Base-by-base conservation (phyloP, 2,329 filamentous ascomycete genomes). In the Exutisphaerella laricina region DNA sequence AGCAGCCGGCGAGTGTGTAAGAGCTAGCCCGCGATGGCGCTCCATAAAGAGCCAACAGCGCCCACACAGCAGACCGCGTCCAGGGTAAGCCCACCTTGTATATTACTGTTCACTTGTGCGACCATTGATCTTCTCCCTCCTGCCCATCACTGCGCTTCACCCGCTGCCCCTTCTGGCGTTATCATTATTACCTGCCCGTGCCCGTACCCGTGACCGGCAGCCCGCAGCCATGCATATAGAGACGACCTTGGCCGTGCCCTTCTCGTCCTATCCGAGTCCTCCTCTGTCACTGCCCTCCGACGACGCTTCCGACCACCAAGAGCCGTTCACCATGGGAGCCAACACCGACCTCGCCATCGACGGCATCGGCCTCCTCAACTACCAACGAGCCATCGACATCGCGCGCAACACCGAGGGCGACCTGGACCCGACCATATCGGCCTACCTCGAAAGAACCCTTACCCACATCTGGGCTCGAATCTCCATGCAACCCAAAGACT, bases 351-450 rank as follows among this genome's bases (percentile, higher is more conserved):
- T 51, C 20, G 49, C 51, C 32, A 46, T 59, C 43, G 56, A 61
- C 43, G 61, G 59, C 29, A 39, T 61, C 29, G 69, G 68, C 49
- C 54, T 64, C 41, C 60, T 73, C 47, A 70, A 68, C 41, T 77
- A 88, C 43, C 71, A 78, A 48, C 75, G 81, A 62, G 85, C 85
- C 17, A 73, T 94, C 41, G 81, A 89, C 58, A 77, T 85, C 46
- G 87, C 85, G 10, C 78, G 86, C 49, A 85, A 88, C 61, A 82
- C 74, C 59, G 77, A 82, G 46, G 80, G 82, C 48, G 82, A 79
- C 44, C 69, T 79, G 39, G 80, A 89, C 58, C 72, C 78, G 5
- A 70, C 70, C 39, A 75, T 88, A 44, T 73, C 71, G 58, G 69
- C 70, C 48, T 79, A 83, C 43, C 78, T 94, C 28, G 81, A 88